Conservation (phyloP, 75 land plant genomes). For the Cupressus sempervirens region DNA sequence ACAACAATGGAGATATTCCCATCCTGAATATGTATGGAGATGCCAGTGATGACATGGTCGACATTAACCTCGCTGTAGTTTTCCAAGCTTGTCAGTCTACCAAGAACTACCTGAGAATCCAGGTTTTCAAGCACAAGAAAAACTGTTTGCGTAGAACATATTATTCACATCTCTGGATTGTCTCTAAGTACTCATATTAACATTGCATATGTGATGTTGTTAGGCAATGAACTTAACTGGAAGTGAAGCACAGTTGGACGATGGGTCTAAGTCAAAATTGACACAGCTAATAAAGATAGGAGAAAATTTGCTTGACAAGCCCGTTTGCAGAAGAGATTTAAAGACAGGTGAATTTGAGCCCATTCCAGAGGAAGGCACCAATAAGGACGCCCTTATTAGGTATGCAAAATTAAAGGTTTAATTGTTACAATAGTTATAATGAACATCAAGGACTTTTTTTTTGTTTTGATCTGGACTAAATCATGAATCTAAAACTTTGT, state of each 20-base stretch:
- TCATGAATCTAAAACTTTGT: neutral
- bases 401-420: neutral
- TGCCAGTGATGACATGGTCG: conserved; percentile 58
- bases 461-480: neutral
- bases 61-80: conserved; percentile 31
- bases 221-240: neutral
- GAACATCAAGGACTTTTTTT: neutral
- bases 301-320: neutral
- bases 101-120: conserved; percentile 50
- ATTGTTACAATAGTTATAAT: neutral
- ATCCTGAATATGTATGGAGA: conserved; percentile 47
- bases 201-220: neutral
- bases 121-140: conserved; percentile 14
- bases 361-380: conserved; percentile 9
- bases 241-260: neutral
- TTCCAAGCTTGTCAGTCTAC: conserved; percentile 39
- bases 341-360: conserved; percentile 16
- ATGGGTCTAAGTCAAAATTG: conserved; percentile 10
- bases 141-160: neutral
- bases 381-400: conserved; percentile 10
- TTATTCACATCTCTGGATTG: neutral
- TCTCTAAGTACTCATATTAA: neutral
- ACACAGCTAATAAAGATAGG: conserved; percentile 9
- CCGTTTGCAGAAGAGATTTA: conserved; percentile 12
- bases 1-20: conserved; percentile 27